A percentile compares a stretch with the other conserved stretches of the same genome.
Conservation (phyloP, 2,329 filamentous ascomycete species). For the Seiridium unicorne region DNA sequence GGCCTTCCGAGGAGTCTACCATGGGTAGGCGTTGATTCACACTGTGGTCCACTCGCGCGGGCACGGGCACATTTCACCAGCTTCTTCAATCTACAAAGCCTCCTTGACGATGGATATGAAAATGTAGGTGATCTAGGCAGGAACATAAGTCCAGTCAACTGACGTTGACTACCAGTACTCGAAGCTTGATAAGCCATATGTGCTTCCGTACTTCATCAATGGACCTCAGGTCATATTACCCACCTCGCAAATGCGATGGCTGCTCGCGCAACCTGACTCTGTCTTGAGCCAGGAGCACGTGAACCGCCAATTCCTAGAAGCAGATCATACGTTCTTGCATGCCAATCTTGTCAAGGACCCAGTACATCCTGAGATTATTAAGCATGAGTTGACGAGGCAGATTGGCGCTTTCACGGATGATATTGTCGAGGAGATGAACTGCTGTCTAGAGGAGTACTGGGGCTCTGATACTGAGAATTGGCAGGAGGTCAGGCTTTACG, state of each 20-base stretch:
- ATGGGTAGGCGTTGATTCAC: conserved; percentile 20
- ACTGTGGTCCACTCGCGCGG: conserved; percentile 12
- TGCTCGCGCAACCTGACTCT: conserved; percentile 28
- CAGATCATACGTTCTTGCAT: conserved; percentile 30
- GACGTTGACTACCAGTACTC: conserved; percentile 23
- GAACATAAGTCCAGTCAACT: background rate
- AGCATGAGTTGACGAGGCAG: conserved; percentile 29
- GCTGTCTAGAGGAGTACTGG: conserved; percentile 26
- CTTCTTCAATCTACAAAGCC: conserved; percentile 20
- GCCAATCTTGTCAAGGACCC: conserved; percentile 26
- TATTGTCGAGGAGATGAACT: conserved; percentile 29
- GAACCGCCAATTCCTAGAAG: conserved; percentile 32
- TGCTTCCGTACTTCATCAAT: conserved; percentile 30
- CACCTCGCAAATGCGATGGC: conserved; percentile 25
- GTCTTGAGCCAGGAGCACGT: conserved; percentile 30
- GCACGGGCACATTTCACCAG: conserved; percentile 25
- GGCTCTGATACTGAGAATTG: conserved; percentile 25
- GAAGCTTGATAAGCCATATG: conserved; percentile 23
- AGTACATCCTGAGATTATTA: conserved; percentile 29
- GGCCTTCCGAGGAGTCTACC: conserved; percentile 22
- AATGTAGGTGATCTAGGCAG: conserved; percentile 17
- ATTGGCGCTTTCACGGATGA: conserved; percentile 24
- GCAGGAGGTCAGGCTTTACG: conserved; percentile 31
- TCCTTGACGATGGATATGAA: conserved; percentile 27
- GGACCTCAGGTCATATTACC: conserved; percentile 32